Evolutionary conservation across 495 filamentous ascomycete species (phyloP), one percentile per base, ranked within the genome.

Genomic region (Xylaria nigripes): DNA sequence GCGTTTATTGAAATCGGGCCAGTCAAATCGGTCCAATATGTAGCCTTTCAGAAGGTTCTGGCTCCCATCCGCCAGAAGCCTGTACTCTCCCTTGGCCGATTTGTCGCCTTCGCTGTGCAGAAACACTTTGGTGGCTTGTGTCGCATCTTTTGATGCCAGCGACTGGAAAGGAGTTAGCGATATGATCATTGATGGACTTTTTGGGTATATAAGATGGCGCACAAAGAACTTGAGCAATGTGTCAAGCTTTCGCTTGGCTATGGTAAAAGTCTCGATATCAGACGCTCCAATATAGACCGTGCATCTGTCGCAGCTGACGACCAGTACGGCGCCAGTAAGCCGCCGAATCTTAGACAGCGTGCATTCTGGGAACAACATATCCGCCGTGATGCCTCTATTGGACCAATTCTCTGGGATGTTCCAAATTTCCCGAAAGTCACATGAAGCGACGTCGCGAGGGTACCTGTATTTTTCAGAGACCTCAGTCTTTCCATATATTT

Each of bases 21-120:
- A 49, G 10, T 44, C 36, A n/a, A 55, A 55, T 15, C 61, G 55
- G n/a, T 67, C 61, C 1, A 64, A 23, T 46, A 59, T 58, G 32
- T 58, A 64, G 6, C 51, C 58, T 8, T 13, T 56, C 2, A 60
- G 40, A 8, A 36, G 25, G 1, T 23, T 8, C 8, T 25, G 45
- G 3, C n/a, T 15, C 0, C 50, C 59, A 10, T 66, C 61, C 9
- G 51, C 49, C 43, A 72, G 61, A 19, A 70, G 64, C 23, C 60
- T 62, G 16, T 75, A 62, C 48, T 66, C 59, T 1, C 64, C 68
- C 7, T 62, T 53, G 13, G 63, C 61, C 1, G 60, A 38, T 15
- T 57, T 49, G 13, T 68, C 57, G 6, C 58, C 60, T 49, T 77
- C 76, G 12, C 55, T 58, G 38, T 76, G 73, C 16, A 73, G 59